These are phyloP conservation scores for Monascus purpureus DNA, from an alignment of 495 filamentous ascomycete species.

Conservation along the genomic window DNA sequence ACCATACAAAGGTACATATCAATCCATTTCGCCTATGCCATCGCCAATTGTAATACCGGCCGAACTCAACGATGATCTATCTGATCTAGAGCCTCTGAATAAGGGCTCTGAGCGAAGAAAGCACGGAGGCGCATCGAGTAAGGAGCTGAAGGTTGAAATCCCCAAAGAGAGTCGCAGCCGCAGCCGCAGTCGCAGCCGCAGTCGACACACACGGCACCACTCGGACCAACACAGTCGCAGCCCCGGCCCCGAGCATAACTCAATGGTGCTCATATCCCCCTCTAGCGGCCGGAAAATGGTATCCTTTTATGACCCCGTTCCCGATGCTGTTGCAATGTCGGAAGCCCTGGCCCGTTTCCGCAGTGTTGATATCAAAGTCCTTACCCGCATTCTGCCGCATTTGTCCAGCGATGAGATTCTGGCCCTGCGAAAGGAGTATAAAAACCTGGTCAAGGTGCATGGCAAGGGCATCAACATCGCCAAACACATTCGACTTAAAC, in stretches of 20 bases:
- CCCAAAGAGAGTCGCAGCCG: conserved; percentile 8
- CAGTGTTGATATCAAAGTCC: conserved; percentile 48
- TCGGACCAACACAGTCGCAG: conserved; percentile 13
- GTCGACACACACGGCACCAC: neutral
- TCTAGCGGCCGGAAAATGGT: conserved; percentile 30
- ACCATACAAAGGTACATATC: conserved; percentile 88
- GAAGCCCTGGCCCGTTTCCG: conserved; percentile 57
- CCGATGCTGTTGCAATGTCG: conserved; percentile 63
- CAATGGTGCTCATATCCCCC: conserved; percentile 18
- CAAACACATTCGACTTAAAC: conserved; percentile 77
- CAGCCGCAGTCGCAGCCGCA: conserved; percentile 5
- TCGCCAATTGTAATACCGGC: conserved; percentile 46
- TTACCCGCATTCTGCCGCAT: conserved; percentile 74
- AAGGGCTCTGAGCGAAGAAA: conserved; percentile 10
- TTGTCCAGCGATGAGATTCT: conserved; percentile 77
- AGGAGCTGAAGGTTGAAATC: conserved; percentile 1
- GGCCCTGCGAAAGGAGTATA: conserved; percentile 75
- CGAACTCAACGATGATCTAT: conserved; percentile 33
- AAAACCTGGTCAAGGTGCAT: conserved; percentile 67
- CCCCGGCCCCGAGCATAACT: conserved; percentile 10
- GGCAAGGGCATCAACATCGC: conserved; percentile 84
- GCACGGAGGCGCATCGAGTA: conserved; percentile 2
- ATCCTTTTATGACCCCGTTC: conserved; percentile 59
- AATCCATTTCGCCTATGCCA: conserved; percentile 90
- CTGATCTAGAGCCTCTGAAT: conserved; percentile 33